Evolutionary conservation across 202 grass and related monocot genomes (phyloP), one percentile per base, ranked within the genome.

Genomic region (Dendrocalamus latiflorus): DNA sequence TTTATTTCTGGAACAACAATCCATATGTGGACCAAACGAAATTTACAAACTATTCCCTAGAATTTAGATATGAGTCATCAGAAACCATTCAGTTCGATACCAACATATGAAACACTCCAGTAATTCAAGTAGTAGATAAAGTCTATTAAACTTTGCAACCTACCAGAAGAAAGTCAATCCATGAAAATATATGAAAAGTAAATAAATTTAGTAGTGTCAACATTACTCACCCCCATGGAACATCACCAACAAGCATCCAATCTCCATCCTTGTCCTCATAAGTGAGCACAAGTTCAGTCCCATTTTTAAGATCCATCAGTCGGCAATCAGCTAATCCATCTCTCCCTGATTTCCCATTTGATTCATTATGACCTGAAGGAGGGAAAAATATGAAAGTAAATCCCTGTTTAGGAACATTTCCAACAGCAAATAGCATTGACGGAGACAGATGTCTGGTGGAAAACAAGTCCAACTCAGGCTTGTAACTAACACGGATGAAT

Each of bases 171-270:
- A 44, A 76, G 5, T 13, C 16, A 48, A 4, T 38, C 34, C 4
- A 79, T 48, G 1, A 65, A 76, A 72, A 54, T 21, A 65, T 56
- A n/a, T 6, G 68, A 69, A 9, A 12, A 50, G 18, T 28, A 69
- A 43, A 76, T 65, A 57, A 74, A 57, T 20, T 80, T 53, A 25
- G 9, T 25, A 54, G 43, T 68, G 67, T 12, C 4, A 12, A 38
- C 51, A 60, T 86, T 70, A 81, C 80, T 73, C 61, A 92, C 90
- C 62, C 42, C 90, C 90, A 92, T 0, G 90, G 90, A 30, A 91
- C 89, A 81, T 91, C 89, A 76, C 89, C 89, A 49, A 91, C 89
- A 77, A 91, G 85, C 89, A 91, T 91, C 90, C 90, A 92, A 64
- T 92, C 90, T 15, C 86, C 86, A 80, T 92, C 90, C 24, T 89